These are phyloP conservation scores for Madurella mycetomatis DNA, from an alignment of 2,329 filamentous ascomycete species.

Conservation along the genomic window DNA sequence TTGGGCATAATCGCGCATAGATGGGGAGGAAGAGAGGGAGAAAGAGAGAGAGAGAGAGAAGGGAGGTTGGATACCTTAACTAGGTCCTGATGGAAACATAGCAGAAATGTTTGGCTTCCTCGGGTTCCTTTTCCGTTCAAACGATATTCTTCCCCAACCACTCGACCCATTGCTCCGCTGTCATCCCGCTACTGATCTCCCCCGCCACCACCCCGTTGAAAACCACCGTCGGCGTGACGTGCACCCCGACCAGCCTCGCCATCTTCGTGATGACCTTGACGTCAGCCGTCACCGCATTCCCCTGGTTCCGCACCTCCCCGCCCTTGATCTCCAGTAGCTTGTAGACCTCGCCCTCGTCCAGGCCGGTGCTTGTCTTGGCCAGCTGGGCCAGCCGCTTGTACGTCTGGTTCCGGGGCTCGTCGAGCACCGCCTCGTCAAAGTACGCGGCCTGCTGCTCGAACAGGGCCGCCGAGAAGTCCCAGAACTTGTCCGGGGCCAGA, in stretches of 20 bases:
- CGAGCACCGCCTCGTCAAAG: constrained; percentile 80
- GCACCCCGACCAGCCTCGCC: constrained; percentile 72
- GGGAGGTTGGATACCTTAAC: background rate
- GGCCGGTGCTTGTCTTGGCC: constrained; percentile 59
- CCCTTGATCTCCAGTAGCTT: constrained; percentile 63
- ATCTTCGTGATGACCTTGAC: constrained; percentile 80
- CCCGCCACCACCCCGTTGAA: constrained; percentile 81
- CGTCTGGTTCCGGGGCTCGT: constrained; percentile 78
- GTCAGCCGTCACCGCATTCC: constrained; percentile 80
- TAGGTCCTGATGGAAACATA: background rate
- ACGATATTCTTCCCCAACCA: constrained; percentile 62
- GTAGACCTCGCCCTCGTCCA: constrained; percentile 68
- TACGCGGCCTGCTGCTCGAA: constrained; percentile 65
- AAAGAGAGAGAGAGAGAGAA: background rate
- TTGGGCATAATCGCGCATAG: constrained; percentile 13
- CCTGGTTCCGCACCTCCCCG: constrained; percentile 60
- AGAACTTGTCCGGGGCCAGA: constrained; percentile 68
- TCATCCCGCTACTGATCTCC: constrained; percentile 75
- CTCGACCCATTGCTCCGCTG: constrained; percentile 75
- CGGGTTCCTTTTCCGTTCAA: constrained; percentile 25
- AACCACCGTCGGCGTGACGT: constrained; percentile 86
- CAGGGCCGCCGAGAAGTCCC: constrained; percentile 67
- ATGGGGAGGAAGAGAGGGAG: background rate
- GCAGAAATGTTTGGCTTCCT: background rate
- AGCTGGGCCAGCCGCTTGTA: constrained; percentile 75